Evolutionary conservation across 257 asterid genomes (phyloP).

Genomic region (Vinca minor): DNA sequence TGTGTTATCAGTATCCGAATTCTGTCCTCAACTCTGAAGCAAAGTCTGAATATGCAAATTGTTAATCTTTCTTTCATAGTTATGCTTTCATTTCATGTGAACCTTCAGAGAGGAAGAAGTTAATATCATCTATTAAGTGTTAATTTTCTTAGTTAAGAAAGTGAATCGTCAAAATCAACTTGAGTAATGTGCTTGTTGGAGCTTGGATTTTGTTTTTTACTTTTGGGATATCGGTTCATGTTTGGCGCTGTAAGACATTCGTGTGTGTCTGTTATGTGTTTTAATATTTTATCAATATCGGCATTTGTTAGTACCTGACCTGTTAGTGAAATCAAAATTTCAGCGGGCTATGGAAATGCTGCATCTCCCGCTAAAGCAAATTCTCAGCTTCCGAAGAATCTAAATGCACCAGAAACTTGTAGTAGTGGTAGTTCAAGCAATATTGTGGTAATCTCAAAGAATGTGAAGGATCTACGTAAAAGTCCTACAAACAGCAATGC

Average conservation of each 20-base stretch:
- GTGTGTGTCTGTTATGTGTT: neutral
- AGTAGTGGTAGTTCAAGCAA: conserved; percentile 23
- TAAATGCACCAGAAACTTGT: conserved; percentile 13
- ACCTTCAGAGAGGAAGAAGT: neutral
- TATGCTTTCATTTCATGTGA: neutral
- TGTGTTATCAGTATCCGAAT: neutral
- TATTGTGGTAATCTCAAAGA: conserved; percentile 46
- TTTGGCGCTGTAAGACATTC: neutral
- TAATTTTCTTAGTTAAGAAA: neutral
- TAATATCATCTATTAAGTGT: neutral
- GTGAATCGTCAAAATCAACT: neutral
- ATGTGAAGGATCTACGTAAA: conserved; percentile 66
- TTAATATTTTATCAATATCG: neutral
- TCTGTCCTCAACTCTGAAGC: too few relatives aligned
- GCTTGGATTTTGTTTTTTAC: neutral
- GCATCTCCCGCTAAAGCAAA: conserved; percentile 32
- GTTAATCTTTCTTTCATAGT: too few relatives aligned
- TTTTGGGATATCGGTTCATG: neutral
- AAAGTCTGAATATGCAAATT: too few relatives aligned
- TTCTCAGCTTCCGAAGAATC: conserved; percentile 23
- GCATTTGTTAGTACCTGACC: neutral
- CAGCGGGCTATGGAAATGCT: conserved; percentile 31
- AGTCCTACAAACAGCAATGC: conserved; percentile 64
- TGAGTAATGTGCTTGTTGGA: neutral
- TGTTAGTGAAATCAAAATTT: neutral